Percentiles rank a stretch among this genome's conserved stretches.
Evolutionary conservation across 148 eudicot genomes (phyloP).

Genomic region (Vaccinium myrtillus): DNA sequence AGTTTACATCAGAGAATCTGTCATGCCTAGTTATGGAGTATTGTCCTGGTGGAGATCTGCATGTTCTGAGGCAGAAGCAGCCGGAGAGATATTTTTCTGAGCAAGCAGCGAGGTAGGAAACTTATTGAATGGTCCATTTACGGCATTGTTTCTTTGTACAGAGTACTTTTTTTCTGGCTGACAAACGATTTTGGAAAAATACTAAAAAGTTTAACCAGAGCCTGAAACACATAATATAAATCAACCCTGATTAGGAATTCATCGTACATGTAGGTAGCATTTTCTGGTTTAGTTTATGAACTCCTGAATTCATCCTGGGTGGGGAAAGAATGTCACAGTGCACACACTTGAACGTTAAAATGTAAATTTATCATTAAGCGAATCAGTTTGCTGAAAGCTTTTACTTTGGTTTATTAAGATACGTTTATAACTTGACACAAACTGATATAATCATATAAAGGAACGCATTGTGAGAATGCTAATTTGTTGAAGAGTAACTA

Average conservation of each 20-base stretch:
- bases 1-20: conserved; percentile 84
- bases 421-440: not conserved
- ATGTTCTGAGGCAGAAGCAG: conserved; percentile 93
- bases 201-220: not conserved
- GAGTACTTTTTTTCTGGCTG: not conserved
- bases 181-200: conserved; percentile 16
- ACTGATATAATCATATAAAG: not conserved
- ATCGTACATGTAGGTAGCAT: not conserved
- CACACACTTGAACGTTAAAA: not conserved
- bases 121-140: not conserved
- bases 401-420: not conserved
- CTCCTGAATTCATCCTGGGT: conserved; percentile 10
- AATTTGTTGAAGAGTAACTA: not conserved
- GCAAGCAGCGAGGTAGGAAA: conserved; percentile 82
- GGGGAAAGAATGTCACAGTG: not conserved
- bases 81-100: conserved; percentile 83
- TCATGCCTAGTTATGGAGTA: conserved; percentile 97
- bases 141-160: conserved; percentile 8
- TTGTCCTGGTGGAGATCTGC: conserved; percentile 95
- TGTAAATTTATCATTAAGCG: not conserved
- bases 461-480: not conserved
- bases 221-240: not conserved
- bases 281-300: not conserved
- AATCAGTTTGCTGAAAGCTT: not conserved
- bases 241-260: not conserved